Base-by-base conservation (phyloP, 2,329 filamentous ascomycete genomes). In the Pyricularia pennisetigena region DNA sequence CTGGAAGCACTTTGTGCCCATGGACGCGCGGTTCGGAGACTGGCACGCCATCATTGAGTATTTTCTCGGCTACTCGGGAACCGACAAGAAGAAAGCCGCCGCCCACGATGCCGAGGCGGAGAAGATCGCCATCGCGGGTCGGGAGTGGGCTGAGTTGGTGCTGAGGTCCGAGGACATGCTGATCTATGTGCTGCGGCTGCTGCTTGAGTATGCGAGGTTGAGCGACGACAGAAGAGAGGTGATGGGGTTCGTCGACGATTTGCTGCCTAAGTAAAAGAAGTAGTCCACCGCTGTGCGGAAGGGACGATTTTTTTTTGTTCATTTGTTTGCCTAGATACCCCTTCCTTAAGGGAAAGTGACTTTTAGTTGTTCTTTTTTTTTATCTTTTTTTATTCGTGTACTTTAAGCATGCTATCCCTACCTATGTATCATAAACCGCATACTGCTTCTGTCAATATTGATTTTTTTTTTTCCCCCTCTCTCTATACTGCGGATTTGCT, bases 1-100 rank as follows among this genome's bases (percentile, higher is more conserved):
- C 0, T 95, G 92, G 91, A 87, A 87, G 73, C 92, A 95, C 77
- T 94, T 92, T 73, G 88, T 93, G 1, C 92, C 92, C 20, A 88
- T 94, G 84, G 90, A 93, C 74, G 90, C 86, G 73, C 85, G 88
- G 1, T 93, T 89, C 73, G 79, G 85, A 49, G 92, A 94, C 72
- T 84, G 90, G 73, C 93, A 88, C 70, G 88, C 86, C 62, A 88
- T 92, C 68, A 83, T 93, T 82, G 86, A 90, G 69, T 94, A 92
- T 74, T 93, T 94, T 73, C 74, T 91, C 4, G 89, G 89, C 1
- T 87, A 88, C 72, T 74, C 76, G 0, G 77, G 75, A 1, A 24
- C 7, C 10, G 24, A 23, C 23, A 35, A 41, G 64, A 35, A 20
- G n/a, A n/a, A 20, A 3, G 24, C 32, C 23, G 16, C 32, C 23